These are phyloP conservation scores for Cryphonectria nitschkei DNA, from an alignment of 2,329 filamentous ascomycete genomes.

Conservation along the genomic window DNA sequence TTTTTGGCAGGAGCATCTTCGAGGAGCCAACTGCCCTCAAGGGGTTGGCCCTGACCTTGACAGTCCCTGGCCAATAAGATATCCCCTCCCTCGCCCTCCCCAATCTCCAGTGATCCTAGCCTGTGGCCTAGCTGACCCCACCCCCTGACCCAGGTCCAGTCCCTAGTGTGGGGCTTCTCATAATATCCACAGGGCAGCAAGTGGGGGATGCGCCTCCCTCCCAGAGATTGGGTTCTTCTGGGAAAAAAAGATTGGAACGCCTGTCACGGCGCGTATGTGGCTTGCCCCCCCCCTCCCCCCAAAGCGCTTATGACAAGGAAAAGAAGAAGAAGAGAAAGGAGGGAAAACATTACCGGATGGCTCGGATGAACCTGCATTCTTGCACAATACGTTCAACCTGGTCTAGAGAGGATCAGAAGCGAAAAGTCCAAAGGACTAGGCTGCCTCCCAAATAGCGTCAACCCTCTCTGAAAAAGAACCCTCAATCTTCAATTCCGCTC, in stretches of 20 bases:
- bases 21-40: slow-evolving; percentile 1
- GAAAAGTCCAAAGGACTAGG: not conserved
- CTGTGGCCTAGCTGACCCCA: slow-evolving; percentile 3
- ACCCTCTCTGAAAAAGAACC: not conserved
- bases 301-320: not conserved
- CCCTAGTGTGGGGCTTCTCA: not conserved
- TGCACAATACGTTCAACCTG: not conserved
- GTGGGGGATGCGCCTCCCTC: not conserved
- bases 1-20: slow-evolving; percentile 17
- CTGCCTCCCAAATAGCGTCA: not conserved
- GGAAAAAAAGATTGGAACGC: not conserved
- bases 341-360: not conserved
- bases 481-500: not conserved
- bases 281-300: not conserved
- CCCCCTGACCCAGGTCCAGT: slow-evolving; percentile 21
- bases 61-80: slow-evolving; percentile 13
- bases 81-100: not conserved
- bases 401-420: not conserved
- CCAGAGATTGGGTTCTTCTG: slow-evolving; percentile 2
- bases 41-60: not conserved
- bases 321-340: not conserved
- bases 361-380: not conserved
- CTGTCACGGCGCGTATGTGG: not conserved
- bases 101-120: slow-evolving; percentile 24
- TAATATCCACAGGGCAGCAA: not conserved